phyloP scores from a whole-genome alignment of 441 rosid species.

The Adansonia gregorii region DNA sequence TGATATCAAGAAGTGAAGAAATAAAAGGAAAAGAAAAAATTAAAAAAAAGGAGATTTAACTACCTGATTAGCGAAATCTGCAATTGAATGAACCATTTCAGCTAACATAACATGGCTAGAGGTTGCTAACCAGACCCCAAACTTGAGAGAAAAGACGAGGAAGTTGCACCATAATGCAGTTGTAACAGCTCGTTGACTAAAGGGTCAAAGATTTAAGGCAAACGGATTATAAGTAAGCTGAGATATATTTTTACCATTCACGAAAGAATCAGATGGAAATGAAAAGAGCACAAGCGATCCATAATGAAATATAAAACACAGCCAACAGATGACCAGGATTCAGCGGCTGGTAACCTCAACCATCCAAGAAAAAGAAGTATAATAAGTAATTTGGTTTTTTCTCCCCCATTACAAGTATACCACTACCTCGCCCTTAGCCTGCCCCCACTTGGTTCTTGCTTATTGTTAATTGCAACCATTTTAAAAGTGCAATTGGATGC shows the following conservation, averaged over 20 bases:
- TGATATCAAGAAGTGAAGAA: neutral
- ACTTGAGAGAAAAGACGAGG: slow-evolving; percentile 92
- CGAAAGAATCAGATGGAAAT: neutral
- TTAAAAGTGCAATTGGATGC: neutral
- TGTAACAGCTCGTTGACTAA: slow-evolving; percentile 93
- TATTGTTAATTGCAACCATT: neutral
- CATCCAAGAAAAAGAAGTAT: neutral
- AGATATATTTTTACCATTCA: slow-evolving; percentile 6
- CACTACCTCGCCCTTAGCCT: neutral
- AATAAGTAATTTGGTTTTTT: neutral
- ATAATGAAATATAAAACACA: neutral
- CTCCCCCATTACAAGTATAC: neutral
- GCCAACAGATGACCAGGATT: slow-evolving; percentile 2
- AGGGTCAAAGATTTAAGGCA: slow-evolving; percentile 30
- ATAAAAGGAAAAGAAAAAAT: neutral
- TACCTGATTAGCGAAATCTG: slow-evolving; percentile 99
- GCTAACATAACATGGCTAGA: slow-evolving; percentile 98
- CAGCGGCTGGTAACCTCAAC: neutral
- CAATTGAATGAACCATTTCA: slow-evolving; percentile 89
- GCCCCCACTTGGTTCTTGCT: neutral
- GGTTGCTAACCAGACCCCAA: slow-evolving; percentile 87
- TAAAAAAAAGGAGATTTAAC: slow-evolving; percentile 3
- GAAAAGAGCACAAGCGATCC: neutral
- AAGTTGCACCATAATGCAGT: slow-evolving; percentile 98
- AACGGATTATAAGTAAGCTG: slow-evolving; percentile 18